These are phyloP conservation scores for Neckera pumila DNA, from an alignment of 225 moss, liverwort and hornwort genomes.

Conservation along the genomic window DNA sequence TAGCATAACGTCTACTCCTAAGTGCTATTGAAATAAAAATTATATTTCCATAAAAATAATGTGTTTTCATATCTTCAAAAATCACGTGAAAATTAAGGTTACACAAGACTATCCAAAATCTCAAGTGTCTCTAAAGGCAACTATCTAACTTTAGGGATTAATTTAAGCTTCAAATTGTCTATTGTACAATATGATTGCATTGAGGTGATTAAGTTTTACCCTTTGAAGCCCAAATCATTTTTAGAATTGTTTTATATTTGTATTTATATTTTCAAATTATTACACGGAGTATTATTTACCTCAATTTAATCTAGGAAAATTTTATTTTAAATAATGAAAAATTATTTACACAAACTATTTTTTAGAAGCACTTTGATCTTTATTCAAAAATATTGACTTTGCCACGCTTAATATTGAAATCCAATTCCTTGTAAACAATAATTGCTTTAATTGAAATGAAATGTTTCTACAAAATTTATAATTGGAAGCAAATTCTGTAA, in stretches of 20 bases:
- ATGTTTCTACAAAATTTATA: background rate
- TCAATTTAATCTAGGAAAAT: no score
- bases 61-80: no score
- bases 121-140: fast-evolving
- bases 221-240: background rate
- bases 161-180: background rate
- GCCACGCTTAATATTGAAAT: background rate
- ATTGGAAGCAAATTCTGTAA: background rate
- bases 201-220: background rate
- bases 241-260: no score
- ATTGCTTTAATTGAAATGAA: background rate
- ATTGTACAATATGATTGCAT: background rate
- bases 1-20: no score
- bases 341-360: background rate
- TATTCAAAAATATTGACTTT: background rate
- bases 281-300: background rate
- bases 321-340: no score
- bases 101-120: background rate
- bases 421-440: background rate
- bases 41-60: no score
- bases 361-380: background rate
- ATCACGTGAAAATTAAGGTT: background rate
- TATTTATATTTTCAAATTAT: background rate
- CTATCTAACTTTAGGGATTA: background rate
- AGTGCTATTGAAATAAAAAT: no score